phyloP scores from a whole-genome alignment of 2,329 filamentous ascomycete species.

The Fusarium begoniae region DNA sequence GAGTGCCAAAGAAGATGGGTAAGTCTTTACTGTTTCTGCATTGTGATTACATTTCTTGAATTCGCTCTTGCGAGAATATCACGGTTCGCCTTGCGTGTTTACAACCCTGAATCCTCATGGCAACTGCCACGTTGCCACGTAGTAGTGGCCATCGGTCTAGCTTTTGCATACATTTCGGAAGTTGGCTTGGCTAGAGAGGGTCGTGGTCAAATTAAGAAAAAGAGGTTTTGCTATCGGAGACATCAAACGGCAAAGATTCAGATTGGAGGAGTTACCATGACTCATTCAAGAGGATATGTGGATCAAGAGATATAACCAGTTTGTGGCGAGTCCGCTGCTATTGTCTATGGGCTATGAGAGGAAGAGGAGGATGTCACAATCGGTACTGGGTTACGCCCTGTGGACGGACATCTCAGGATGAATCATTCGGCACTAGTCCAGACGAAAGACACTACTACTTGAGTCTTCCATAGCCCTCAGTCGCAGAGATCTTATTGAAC shows the following conservation, averaged over 20 bases:
- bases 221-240: conserved; percentile 37
- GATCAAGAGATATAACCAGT: conserved; percentile 39
- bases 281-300: conserved; percentile 35
- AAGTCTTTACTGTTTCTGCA: conserved; percentile 44
- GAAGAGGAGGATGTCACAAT: conserved; percentile 43
- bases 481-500: conserved; percentile 56
- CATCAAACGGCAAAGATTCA: conserved; percentile 38
- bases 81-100: conserved; percentile 20
- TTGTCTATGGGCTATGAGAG: conserved; percentile 29
- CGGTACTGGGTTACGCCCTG: conserved; percentile 39
- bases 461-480: conserved; percentile 58
- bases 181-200: conserved; percentile 43
- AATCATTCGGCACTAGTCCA: conserved; percentile 46
- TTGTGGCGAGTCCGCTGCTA: conserved; percentile 32
- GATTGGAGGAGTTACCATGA: conserved; percentile 35
- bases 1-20: conserved; percentile 67
- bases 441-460: conserved; percentile 45
- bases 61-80: conserved; percentile 11
- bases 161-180: conserved; percentile 35
- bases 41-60: conserved; percentile 38
- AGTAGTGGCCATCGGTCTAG: conserved; percentile 32
- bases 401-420: conserved; percentile 45
- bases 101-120: conserved; percentile 30
- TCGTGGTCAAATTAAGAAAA: conserved; percentile 41
- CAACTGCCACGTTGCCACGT: conserved; percentile 27